These are phyloP conservation scores for Bruguiera sexangula DNA, from an alignment of 345 rosid genomes.

Conservation along the genomic window DNA sequence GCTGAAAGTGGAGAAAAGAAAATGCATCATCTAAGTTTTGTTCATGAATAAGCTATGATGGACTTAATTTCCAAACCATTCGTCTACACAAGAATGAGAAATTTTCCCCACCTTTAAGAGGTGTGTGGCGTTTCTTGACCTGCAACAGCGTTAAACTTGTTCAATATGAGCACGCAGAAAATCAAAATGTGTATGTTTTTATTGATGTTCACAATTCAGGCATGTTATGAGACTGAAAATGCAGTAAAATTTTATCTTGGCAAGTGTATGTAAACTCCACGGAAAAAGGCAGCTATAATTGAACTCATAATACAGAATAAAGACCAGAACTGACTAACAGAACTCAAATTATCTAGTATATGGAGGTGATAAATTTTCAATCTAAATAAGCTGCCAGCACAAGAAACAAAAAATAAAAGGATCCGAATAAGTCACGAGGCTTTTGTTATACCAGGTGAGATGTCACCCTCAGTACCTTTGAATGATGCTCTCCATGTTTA, in stretches of 20 bases:
- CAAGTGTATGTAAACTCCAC: no score
- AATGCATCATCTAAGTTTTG: not conserved
- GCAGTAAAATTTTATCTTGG: not conserved
- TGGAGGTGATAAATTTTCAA: not conserved
- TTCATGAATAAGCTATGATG: not conserved
- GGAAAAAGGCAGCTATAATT: no score
- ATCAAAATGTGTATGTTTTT: not conserved
- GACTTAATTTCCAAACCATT: not conserved
- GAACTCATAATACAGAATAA: not conserved
- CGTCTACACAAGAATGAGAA: not conserved
- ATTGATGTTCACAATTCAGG: not conserved
- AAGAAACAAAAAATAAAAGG: no score
- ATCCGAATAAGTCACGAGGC: no score
- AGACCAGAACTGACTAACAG: not conserved
- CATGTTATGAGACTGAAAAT: not conserved
- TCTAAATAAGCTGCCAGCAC: not conserved
- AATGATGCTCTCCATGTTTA: no score
- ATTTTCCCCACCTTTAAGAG: conserved; percentile 51
- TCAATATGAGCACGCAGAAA: not conserved
- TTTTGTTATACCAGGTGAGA: no score
- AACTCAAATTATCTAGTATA: not conserved
- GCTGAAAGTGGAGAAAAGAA: conserved; percentile 33
- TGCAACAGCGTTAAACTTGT: conserved; percentile 27
- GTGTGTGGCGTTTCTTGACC: conserved; percentile 74
- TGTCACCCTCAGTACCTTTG: no score